phyloP scores from a whole-genome alignment of 2,329 filamentous ascomycete genomes.

The Hypoxylon sp. region DNA sequence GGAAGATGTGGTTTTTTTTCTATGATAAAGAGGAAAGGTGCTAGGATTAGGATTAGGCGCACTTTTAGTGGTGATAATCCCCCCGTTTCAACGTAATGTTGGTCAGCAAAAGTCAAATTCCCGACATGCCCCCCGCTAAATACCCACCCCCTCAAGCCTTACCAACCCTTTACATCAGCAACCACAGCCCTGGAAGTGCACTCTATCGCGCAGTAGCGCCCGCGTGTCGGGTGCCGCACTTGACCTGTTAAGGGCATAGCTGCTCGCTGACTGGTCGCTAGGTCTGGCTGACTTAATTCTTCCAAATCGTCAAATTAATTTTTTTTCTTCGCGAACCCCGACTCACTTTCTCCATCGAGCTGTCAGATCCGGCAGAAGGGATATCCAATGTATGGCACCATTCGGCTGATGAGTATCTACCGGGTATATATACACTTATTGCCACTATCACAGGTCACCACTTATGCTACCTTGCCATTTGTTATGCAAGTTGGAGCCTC shows the following conservation, averaged over 20 bases:
- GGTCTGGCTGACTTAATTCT: constrained; percentile 36
- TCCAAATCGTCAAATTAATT: constrained; percentile 34
- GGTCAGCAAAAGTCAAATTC: constrained; percentile 27
- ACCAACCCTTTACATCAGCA: constrained; percentile 44
- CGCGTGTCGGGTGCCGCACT: constrained; percentile 29
- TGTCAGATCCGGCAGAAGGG: constrained; percentile 25
- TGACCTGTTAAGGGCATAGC: constrained; percentile 13
- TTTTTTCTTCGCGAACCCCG: constrained; percentile 13
- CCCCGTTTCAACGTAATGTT: too few species aligned
- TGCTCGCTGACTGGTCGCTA: constrained; percentile 34
- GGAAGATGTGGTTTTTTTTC: too few species aligned
- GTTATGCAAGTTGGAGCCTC: not conserved
- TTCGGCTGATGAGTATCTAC: constrained; percentile 9
- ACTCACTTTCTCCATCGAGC: constrained; percentile 25
- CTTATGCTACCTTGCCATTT: not conserved
- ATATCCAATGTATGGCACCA: constrained; percentile 5
- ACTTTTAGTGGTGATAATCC: constrained; percentile 4
- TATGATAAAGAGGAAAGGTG: constrained; percentile 10
- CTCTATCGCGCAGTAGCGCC: constrained; percentile 21
- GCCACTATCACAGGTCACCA: not conserved
- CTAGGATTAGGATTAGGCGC: not conserved
- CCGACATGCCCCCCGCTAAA: constrained; percentile 23
- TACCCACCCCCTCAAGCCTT: constrained; percentile 32
- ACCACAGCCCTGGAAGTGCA: not conserved
- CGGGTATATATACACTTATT: too few species aligned